Percentiles rank a stretch among this genome's conserved stretches.
Evolutionary conservation across 805 yeast species (phyloP).

Genomic region (Yarrowia keelungensis): DNA sequence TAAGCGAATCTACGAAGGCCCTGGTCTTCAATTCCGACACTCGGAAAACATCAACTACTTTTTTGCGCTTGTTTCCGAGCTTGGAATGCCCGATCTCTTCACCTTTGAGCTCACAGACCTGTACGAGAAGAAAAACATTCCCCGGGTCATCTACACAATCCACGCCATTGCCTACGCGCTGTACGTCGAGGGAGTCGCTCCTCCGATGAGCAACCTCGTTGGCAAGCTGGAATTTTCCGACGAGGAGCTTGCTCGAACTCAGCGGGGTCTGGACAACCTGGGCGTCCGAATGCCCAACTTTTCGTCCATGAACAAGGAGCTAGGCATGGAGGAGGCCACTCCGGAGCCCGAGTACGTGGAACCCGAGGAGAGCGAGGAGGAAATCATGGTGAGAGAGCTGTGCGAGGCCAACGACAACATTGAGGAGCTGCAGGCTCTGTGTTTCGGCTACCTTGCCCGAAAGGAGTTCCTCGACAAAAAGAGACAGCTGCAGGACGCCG

Average conservation of each 20-base stretch:
- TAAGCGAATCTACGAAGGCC: slow-evolving; percentile 60
- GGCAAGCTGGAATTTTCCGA: slow-evolving; percentile 69
- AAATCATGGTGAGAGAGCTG: slow-evolving; percentile 47
- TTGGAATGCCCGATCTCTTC: slow-evolving; percentile 85
- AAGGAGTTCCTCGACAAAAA: background rate
- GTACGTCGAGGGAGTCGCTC: slow-evolving; percentile 62
- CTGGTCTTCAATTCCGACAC: slow-evolving; percentile 81
- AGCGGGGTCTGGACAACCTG: slow-evolving; percentile 63
- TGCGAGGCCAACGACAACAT: slow-evolving; percentile 50
- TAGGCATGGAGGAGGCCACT: slow-evolving; percentile 47
- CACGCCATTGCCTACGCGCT: slow-evolving; percentile 86
- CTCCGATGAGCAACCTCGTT: slow-evolving; percentile 66
- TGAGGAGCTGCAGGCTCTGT: slow-evolving; percentile 67
- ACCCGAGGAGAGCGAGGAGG: slow-evolving; percentile 47
- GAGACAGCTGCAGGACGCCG: background rate
- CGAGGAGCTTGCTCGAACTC: slow-evolving; percentile 72
- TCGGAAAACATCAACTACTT: slow-evolving; percentile 91
- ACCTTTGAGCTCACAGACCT: slow-evolving; percentile 91
- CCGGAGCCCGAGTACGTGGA: slow-evolving; percentile 27
- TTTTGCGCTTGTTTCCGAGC: slow-evolving; percentile 67
- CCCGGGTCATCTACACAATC: slow-evolving; percentile 90
- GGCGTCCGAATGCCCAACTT: slow-evolving; percentile 83
- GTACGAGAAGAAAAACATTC: slow-evolving; percentile 89
- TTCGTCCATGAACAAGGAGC: slow-evolving; percentile 57
- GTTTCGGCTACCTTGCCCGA: slow-evolving; percentile 72